Base-by-base conservation (phyloP, 345 rosid genomes). In the Camelina sativa region DNA sequence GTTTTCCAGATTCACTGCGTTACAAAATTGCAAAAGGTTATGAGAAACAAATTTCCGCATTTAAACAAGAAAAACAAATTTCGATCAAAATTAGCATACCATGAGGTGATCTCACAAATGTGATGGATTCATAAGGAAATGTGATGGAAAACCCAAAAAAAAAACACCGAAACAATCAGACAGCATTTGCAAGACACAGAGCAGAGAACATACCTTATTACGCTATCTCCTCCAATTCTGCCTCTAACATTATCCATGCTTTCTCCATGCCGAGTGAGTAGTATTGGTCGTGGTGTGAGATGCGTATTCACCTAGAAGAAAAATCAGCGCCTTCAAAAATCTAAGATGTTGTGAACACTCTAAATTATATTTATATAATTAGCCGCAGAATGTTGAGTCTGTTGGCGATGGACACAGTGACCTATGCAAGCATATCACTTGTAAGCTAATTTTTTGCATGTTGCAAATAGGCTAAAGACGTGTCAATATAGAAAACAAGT, bases 231-330 rank as follows among this genome's bases (percentile, higher is more conserved):
- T 16, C 99, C 99, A 78, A 90, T 92, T 84, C 97, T 87, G 72
- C 94, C 97, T 83, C 99, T 84, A 75, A 96, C 99, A 81, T 96
- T 96, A 74, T 90, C 87, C 79, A 85, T 82, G 80, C 99, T 96
- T 86, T 96, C 98, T 57, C 99, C 99, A 85, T 96, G 99, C 84
- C 99, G 88, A 60, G 98, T 96, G 56, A 96, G 93, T 71, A 96
- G 80, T 81, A 96, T 96, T 35, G 99, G 99, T 46, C 97, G 98
- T 17, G 99, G 99, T 9, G 99, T 96, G 35, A 96, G 93, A 85
- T 92, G 99, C 2, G 93, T 91, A 81, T 96, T 96, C 77, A 96
- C 99, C 99, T 96, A 22, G 13, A 72, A 60, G 12, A 66, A 61
- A 56, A 20, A 12, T 52, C 52, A 78, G 59, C 13, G 11, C 11